Base-by-base conservation (phyloP, 495 filamentous ascomycete genomes). In the Articulospora tetracladia region DNA sequence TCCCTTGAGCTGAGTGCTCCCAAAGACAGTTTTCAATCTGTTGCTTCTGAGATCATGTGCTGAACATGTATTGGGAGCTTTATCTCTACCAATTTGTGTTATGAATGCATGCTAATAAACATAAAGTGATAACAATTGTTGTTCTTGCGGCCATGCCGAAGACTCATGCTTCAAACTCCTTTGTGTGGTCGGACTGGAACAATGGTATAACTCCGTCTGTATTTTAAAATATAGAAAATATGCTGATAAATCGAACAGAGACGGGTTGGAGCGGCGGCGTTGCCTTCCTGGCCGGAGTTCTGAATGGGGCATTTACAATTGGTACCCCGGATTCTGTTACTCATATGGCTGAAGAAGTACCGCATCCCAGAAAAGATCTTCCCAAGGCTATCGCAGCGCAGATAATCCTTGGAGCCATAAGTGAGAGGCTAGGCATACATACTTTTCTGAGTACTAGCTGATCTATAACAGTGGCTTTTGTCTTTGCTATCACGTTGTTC, bases 251-350 rank as follows among this genome's bases (percentile, higher is more conserved):
- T 39, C 34, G 10, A 10, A 39, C 34, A 39, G 10, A 39, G n/a
- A 10, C n/a, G 34, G 10, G 34, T 39, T 10, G 10, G 34, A n/a
- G 34, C 34, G 34, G n/a, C 34, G 34, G 34, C 34, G 10, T 39
- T n/a, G n/a, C 10, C n/a, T 39, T n/a, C 87, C 93, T 66, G 77
- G n/a, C n/a, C n/a, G n/a, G n/a, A n/a, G n/a, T n/a, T n/a, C n/a
- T 96, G 34, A 94, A 94, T 65, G 91, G 89, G 15, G 89, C 91
- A 10, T 96, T 89, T 68, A 85, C 87, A n/a, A 85, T 96, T 30
- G 91, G 91, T 8, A 92, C 90, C 0, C 89, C 90, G 1, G 89
- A 90, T 68, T 78, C 81, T 46, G 81, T 89, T 7, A 84, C 86
- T 7, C 91, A 95, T 69, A 80, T 96, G 65, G 86, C 91, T 0